phyloP scores from a whole-genome alignment of 306 rosid genomes.

The Delonix regia region DNA sequence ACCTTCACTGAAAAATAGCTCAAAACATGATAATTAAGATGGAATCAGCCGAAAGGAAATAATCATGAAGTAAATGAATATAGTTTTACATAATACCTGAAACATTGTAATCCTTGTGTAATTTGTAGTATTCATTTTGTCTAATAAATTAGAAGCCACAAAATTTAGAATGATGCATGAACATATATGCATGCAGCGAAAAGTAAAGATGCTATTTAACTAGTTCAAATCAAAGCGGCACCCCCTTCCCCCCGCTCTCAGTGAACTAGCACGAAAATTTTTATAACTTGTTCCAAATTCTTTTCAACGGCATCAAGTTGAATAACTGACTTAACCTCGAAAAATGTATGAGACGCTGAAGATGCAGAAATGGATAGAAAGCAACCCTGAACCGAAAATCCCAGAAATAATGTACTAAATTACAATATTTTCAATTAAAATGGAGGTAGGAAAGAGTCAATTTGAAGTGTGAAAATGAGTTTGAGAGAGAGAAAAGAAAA shows the following conservation, averaged over 20 bases:
- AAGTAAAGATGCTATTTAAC: no score
- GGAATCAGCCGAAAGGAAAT: background rate
- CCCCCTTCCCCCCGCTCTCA: background rate
- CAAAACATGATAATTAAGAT: background rate
- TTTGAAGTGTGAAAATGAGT: background rate
- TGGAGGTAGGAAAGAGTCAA: background rate
- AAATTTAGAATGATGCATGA: background rate
- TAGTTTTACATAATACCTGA: background rate
- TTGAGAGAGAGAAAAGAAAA: slow-evolving; percentile 6
- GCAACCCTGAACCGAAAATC: background rate
- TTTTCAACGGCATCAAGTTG: background rate
- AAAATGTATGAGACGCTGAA: background rate
- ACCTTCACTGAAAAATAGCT: no score
- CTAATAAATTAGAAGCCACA: background rate
- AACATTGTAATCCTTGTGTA: background rate
- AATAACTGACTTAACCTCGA: background rate
- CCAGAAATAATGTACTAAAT: background rate
- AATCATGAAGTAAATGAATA: background rate
- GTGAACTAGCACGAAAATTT: background rate
- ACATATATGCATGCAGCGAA: background rate
- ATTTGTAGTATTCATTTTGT: background rate
- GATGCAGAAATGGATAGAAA: background rate
- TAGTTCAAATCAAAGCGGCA: background rate
- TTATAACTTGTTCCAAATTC: background rate
- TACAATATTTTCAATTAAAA: background rate